Evolutionary conservation across 2,329 filamentous ascomycete species (phyloP).

Genomic region (Sordariomycetes sp.): DNA sequence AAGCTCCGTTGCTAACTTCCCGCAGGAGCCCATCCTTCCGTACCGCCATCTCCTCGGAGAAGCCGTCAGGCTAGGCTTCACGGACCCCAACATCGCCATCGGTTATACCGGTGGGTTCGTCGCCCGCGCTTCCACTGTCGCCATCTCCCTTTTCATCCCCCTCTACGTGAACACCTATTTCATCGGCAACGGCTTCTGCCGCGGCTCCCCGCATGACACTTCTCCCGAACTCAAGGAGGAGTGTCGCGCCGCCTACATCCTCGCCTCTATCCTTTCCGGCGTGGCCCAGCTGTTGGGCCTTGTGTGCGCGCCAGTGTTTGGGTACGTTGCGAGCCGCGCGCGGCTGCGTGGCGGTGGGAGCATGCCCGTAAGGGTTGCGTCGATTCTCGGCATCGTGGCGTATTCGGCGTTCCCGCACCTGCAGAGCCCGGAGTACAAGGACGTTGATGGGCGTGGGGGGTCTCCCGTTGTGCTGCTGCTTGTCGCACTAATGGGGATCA

Average conservation of each 20-base stretch:
- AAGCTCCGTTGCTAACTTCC: background rate
- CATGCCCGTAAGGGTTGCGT: slow-evolving; percentile 61
- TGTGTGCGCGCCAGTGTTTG: slow-evolving; percentile 76
- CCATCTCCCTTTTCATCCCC: slow-evolving; percentile 89
- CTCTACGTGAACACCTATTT: slow-evolving; percentile 90
- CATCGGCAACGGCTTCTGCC: slow-evolving; percentile 69
- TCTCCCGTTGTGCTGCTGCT: slow-evolving; percentile 61
- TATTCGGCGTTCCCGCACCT: slow-evolving; percentile 71
- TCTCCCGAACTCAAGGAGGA: slow-evolving; percentile 70
- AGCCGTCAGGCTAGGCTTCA: slow-evolving; percentile 60
- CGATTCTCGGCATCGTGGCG: slow-evolving; percentile 64
- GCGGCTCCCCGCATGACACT: slow-evolving; percentile 50
- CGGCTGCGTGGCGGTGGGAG: slow-evolving; percentile 44
- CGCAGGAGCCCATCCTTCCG: slow-evolving; percentile 29
- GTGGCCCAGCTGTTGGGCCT: slow-evolving; percentile 81
- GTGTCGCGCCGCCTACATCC: slow-evolving; percentile 76
- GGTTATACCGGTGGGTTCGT: slow-evolving; percentile 94
- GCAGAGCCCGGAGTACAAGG: slow-evolving; percentile 61
- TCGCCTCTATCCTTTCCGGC: slow-evolving; percentile 79
- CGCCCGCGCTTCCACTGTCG: slow-evolving; percentile 85
- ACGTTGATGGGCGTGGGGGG: slow-evolving; percentile 55
- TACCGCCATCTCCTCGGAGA: slow-evolving; percentile 51
- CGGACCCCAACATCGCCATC: slow-evolving; percentile 67
- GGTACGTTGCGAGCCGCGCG: slow-evolving; percentile 66
- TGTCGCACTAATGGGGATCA: slow-evolving; percentile 74